Evolutionary conservation across 169 alveolate species (phyloP).

Genomic region (Eimeria acervulina): DNA sequence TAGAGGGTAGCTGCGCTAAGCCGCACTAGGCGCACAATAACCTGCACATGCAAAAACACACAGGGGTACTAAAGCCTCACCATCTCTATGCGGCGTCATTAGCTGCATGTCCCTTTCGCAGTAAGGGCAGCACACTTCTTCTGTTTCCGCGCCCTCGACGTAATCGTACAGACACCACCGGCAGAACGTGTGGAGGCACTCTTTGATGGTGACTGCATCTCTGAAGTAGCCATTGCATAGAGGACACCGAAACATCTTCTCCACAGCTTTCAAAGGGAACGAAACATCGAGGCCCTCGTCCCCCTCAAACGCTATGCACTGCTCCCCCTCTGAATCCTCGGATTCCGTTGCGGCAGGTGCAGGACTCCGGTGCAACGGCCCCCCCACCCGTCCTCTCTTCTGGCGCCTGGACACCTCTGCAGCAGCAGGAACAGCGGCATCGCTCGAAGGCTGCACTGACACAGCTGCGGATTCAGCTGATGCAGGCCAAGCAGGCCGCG

Average conservation of each 20-base stretch:
- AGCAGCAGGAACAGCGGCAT: background rate
- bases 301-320: slow-evolving; percentile 72
- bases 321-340: background rate
- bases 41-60: background rate
- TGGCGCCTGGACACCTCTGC: background rate
- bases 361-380: background rate
- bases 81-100: slow-evolving; percentile 57
- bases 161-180: slow-evolving; percentile 84
- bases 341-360: slow-evolving; percentile 36
- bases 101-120: slow-evolving; percentile 81
- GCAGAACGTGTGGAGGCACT: slow-evolving; percentile 89
- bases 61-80: background rate
- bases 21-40: background rate
- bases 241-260: slow-evolving; percentile 82
- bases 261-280: slow-evolving; percentile 72
- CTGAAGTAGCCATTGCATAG: slow-evolving; percentile 87
- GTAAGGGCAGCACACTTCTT: slow-evolving; percentile 85
- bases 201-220: slow-evolving; percentile 87
- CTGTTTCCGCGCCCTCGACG: slow-evolving; percentile 83
- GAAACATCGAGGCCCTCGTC: slow-evolving; percentile 81
- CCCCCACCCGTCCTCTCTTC: slow-evolving; percentile 14
- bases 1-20: background rate
- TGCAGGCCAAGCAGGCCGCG: slow-evolving; percentile 49
- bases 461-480: slow-evolving; percentile 5
- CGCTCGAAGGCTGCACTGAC: background rate